phyloP scores from a whole-genome alignment of 2,329 filamentous ascomycete genomes.

The Ophiostoma tasmaniense region DNA sequence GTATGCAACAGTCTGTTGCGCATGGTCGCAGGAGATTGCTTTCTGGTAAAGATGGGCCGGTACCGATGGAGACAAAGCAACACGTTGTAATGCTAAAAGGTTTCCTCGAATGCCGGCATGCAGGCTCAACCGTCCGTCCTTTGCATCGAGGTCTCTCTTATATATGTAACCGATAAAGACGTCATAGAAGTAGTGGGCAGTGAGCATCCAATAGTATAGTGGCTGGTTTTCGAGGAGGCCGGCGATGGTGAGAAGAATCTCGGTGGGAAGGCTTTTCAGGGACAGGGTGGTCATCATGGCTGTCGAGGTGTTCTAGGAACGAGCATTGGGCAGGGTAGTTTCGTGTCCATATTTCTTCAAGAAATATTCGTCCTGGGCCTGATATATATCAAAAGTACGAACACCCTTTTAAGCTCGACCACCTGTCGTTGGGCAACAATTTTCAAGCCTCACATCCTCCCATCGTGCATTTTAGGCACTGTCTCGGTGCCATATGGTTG shows the following conservation, averaged over 20 bases:
- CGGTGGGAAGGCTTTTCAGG: slow-evolving; percentile 10
- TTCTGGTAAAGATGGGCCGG: not conserved
- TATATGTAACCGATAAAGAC: slow-evolving; percentile 9
- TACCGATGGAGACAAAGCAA: not conserved
- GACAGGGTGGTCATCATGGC: not conserved
- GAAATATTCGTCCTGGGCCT: not conserved
- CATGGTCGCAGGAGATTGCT: not conserved
- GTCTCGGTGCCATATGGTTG: not conserved
- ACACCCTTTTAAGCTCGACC: not conserved
- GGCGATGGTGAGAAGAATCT: slow-evolving; percentile 12
- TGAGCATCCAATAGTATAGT: not conserved
- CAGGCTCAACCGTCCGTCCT: not conserved
- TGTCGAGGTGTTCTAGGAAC: not conserved
- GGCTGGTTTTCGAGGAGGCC: not conserved
- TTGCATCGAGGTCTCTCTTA: slow-evolving; percentile 1
- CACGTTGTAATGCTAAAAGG: slow-evolving; percentile 6
- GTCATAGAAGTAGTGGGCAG: slow-evolving; percentile 9
- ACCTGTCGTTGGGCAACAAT: not conserved
- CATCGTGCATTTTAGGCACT: not conserved
- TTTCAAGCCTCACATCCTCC: not conserved
- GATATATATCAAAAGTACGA: not conserved
- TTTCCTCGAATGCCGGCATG: slow-evolving; percentile 11
- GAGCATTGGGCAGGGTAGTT: not conserved
- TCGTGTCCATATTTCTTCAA: not conserved
- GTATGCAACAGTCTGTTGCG: not conserved